These are phyloP conservation scores for Willaertia magna DNA, from an alignment of 208 protist species.

Conservation along the genomic window DNA sequence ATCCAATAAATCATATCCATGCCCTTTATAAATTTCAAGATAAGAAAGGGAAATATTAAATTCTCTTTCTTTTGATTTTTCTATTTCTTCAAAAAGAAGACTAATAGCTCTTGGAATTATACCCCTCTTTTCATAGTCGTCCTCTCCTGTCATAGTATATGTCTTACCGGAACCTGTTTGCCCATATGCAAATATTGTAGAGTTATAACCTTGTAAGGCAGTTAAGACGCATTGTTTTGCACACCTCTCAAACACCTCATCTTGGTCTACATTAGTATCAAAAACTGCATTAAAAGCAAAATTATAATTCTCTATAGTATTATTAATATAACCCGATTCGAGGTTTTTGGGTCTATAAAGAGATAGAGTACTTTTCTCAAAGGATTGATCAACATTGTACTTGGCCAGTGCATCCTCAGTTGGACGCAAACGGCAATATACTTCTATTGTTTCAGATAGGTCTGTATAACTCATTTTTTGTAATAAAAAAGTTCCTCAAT, in stretches of 20 bases:
- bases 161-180: slow-evolving; percentile 42
- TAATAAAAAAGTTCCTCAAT: background rate
- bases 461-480: background rate
- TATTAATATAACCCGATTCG: background rate
- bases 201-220: slow-evolving; percentile 38
- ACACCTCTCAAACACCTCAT: slow-evolving; percentile 26
- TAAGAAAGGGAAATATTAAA: slow-evolving; percentile 28
- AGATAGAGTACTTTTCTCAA: background rate
- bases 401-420: background rate
- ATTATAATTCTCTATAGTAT: slow-evolving; percentile 21
- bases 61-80: slow-evolving; percentile 7
- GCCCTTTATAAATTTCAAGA: slow-evolving; percentile 40
- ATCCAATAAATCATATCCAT: slow-evolving; percentile 37
- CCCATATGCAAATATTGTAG: slow-evolving; percentile 38
- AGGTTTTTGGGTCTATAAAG: background rate
- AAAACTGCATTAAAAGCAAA: slow-evolving; percentile 34
- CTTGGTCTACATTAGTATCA: slow-evolving; percentile 21
- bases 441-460: background rate
- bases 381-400: background rate
- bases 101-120: slow-evolving; percentile 37
- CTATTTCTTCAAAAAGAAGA: slow-evolving; percentile 29
- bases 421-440: background rate
- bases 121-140: slow-evolving; percentile 27
- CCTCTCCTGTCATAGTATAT: slow-evolving; percentile 32
- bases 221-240: slow-evolving; percentile 10